phyloP scores from a whole-genome alignment of 768 basidiomycete species.

The Leucocoprinus birnbaumii region DNA sequence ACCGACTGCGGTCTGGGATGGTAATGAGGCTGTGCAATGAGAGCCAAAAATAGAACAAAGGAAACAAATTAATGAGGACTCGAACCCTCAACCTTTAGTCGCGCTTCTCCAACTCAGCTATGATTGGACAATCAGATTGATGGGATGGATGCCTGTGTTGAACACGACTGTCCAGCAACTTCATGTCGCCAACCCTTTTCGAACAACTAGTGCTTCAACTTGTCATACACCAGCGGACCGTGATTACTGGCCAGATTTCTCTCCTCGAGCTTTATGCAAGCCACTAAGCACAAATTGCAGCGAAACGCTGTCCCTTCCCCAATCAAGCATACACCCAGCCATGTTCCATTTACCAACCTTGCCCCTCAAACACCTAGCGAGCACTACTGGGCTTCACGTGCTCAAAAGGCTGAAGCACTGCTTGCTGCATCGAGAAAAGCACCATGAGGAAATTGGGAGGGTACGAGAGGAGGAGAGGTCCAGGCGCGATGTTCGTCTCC shows the following conservation, averaged over 20 bases:
- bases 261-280: background rate
- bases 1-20: background rate
- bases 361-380: constrained; percentile 31
- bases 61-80: background rate
- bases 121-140: no score
- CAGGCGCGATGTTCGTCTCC: constrained; percentile 43
- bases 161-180: no score
- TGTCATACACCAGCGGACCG: no score
- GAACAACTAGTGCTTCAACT: no score
- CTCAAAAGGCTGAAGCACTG: constrained; percentile 61
- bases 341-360: constrained; percentile 8
- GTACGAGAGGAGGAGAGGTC: constrained; percentile 38
- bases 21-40: background rate
- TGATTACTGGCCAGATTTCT: no score
- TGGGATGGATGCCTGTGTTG: no score
- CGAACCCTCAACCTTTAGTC: background rate
- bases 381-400: constrained; percentile 69
- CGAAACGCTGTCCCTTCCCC: background rate
- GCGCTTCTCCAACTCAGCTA: no score
- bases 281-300: background rate
- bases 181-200: no score
- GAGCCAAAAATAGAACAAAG: background rate
- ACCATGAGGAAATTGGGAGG: constrained; percentile 46
- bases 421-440: constrained; percentile 44
- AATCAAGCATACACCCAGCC: background rate